Percentiles rank a stretch among this genome's conserved stretches.
Conservation (phyloP, 2,329 filamentous ascomycete genomes). For the Colletotrichum sublineola region DNA sequence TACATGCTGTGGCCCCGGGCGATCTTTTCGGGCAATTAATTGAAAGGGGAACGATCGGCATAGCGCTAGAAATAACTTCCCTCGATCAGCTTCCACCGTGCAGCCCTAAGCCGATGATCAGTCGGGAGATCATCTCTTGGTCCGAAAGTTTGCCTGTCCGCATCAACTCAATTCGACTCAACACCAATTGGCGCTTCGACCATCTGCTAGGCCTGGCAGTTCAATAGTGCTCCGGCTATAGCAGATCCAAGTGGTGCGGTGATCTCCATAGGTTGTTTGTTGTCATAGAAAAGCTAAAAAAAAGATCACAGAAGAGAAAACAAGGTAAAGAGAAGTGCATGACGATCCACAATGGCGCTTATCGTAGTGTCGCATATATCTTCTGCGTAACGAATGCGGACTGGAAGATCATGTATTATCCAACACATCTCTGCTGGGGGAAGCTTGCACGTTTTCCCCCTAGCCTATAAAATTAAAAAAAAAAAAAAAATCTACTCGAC, state of each 20-base stretch:
- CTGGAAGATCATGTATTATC: constrained; percentile 11
- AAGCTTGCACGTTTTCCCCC: not conserved
- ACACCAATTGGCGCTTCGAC: constrained; percentile 16
- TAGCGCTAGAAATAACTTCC: constrained; percentile 36
- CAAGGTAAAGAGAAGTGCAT: not conserved
- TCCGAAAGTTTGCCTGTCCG: not conserved
- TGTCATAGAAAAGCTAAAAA: not conserved
- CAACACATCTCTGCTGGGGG: not conserved
- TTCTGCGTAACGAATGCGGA: not conserved
- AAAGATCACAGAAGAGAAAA: not conserved
- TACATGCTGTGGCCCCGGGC: not conserved
- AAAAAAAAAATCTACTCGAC: not conserved
- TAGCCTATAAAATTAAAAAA: not conserved
- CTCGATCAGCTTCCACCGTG: constrained; percentile 19
- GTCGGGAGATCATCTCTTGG: constrained; percentile 34
- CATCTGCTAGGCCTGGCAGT: not conserved
- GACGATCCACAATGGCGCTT: not conserved
- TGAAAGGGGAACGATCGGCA: constrained; percentile 40
- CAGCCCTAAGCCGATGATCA: constrained; percentile 18
- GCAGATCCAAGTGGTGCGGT: not conserved
- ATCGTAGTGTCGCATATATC: not conserved
- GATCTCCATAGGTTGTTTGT: not conserved
- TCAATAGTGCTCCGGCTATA: not conserved
- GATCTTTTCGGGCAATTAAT: constrained; percentile 29
- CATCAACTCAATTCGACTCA: constrained; percentile 1